Percentiles rank a stretch among this genome's conserved stretches.
Conservation (phyloP, 2,329 filamentous ascomycete species). For the Colletotrichum sidae region DNA sequence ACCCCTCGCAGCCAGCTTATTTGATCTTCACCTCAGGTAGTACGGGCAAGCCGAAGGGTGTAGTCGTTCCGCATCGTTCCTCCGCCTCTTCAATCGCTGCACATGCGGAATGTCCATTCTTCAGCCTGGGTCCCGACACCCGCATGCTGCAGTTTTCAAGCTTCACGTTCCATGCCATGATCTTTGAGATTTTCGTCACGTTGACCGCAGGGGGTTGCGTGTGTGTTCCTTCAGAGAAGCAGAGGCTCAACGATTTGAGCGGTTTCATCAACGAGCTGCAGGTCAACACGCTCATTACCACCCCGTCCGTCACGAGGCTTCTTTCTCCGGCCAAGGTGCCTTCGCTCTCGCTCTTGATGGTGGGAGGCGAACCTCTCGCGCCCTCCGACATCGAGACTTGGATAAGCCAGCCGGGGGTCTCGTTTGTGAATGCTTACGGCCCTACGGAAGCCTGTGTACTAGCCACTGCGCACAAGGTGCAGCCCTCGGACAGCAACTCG, state of each 20-base stretch:
- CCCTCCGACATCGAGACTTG: slow-evolving; percentile 13
- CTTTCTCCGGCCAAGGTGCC: slow-evolving; percentile 14
- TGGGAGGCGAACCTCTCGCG: slow-evolving; percentile 14
- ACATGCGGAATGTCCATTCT: not conserved
- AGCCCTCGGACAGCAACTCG: not conserved
- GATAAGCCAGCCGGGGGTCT: slow-evolving; percentile 7
- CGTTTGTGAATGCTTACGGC: slow-evolving; percentile 20
- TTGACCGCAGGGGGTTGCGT: slow-evolving; percentile 68
- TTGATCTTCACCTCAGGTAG: slow-evolving; percentile 43
- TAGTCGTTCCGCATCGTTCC: slow-evolving; percentile 38
- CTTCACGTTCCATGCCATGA: slow-evolving; percentile 64
- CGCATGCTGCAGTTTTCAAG: slow-evolving; percentile 57
- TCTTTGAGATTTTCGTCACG: slow-evolving; percentile 63
- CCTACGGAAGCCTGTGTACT: slow-evolving; percentile 23
- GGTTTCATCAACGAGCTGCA: slow-evolving; percentile 61
- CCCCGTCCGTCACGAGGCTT: slow-evolving; percentile 50
- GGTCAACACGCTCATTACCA: slow-evolving; percentile 65
- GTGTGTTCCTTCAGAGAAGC: slow-evolving; percentile 64
- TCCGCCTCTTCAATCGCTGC: slow-evolving; percentile 9
- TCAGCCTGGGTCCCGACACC: slow-evolving; percentile 10
- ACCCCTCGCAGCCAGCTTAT: slow-evolving; percentile 37
- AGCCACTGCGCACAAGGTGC: slow-evolving; percentile 8
- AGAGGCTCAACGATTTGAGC: slow-evolving; percentile 61
- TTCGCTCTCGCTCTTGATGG: slow-evolving; percentile 11
- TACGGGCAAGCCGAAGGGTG: slow-evolving; percentile 43